These are phyloP conservation scores for Pyrrhoderma noxium DNA, from an alignment of 1,284 basidiomycete genomes.

Conservation along the genomic window DNA sequence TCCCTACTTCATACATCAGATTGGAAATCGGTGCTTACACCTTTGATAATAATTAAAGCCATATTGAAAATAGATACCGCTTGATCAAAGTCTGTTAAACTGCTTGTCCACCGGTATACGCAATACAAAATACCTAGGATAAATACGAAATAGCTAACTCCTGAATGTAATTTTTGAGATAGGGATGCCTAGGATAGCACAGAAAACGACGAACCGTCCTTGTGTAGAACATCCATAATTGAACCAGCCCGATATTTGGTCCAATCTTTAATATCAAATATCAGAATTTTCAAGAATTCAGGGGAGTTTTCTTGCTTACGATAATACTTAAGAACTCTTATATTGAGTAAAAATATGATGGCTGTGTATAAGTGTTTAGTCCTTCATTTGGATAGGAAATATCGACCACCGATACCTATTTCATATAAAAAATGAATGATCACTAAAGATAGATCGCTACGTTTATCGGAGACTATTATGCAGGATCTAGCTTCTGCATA, in stretches of 20 bases:
- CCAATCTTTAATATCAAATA: no score
- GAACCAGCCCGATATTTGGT: not conserved
- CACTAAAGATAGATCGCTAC: no score
- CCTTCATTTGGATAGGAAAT: no score
- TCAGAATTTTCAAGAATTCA: no score
- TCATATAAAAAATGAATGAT: no score
- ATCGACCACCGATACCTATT: no score
- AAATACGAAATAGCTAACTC: conserved; percentile 3
- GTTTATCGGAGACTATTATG: no score
- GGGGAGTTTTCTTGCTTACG: no score
- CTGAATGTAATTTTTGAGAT: not conserved
- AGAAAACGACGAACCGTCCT: conserved; percentile 2
- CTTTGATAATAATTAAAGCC: conserved; percentile 1
- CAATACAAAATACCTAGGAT: conserved; percentile 1
- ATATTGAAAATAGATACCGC: conserved; percentile 5
- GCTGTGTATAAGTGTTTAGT: no score
- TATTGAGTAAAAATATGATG: no score
- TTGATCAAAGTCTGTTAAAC: not conserved
- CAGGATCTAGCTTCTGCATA: no score
- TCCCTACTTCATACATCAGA: not conserved
- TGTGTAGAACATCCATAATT: conserved; percentile 8
- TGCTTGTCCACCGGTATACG: not conserved
- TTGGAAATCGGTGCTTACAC: not conserved
- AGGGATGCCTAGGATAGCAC: not conserved
- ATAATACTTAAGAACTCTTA: no score